phyloP scores from a whole-genome alignment of 2,329 filamentous ascomycete species.

The Boeremia exigua region DNA sequence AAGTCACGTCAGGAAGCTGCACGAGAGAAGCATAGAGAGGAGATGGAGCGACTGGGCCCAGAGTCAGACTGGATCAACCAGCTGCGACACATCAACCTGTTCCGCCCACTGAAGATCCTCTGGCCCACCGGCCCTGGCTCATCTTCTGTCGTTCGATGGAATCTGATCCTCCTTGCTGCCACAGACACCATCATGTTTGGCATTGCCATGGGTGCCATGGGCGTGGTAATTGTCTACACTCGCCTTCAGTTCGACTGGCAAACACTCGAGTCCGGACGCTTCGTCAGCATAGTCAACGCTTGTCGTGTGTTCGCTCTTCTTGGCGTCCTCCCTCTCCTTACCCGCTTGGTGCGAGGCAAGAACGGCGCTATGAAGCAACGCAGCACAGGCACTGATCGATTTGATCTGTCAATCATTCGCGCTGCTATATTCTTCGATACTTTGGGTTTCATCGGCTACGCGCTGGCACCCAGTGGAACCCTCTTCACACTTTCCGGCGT shows the following conservation, averaged over 20 bases:
- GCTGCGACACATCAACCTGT: conserved; percentile 64
- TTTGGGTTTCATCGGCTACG: conserved; percentile 76
- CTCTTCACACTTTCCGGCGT: conserved; percentile 76
- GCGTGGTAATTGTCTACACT: conserved; percentile 84
- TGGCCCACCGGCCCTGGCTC: conserved; percentile 72
- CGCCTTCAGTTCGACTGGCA: conserved; percentile 83
- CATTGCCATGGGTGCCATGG: conserved; percentile 78
- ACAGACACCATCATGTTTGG: conserved; percentile 85
- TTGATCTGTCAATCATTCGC: conserved; percentile 81
- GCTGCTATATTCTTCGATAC: conserved; percentile 77
- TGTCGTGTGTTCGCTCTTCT: conserved; percentile 79
- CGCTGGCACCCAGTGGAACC: conserved; percentile 65
- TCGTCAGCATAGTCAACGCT: conserved; percentile 79
- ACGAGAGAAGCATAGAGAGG: conserved; percentile 67
- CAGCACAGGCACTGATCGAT: conserved; percentile 70
- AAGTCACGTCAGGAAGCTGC: conserved; percentile 73
- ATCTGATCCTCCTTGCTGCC: conserved; percentile 79
- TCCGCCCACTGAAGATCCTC: conserved; percentile 79
- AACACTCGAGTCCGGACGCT: conserved; percentile 78
- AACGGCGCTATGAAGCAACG: conserved; percentile 44
- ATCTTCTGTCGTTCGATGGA: conserved; percentile 69
- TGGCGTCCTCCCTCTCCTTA: conserved; percentile 75
- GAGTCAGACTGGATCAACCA: conserved; percentile 54
- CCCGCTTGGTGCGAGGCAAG: conserved; percentile 73
- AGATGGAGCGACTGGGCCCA: conserved; percentile 43